phyloP scores from a whole-genome alignment of 345 rosid genomes.

The Aquilaria yunnanensis region DNA sequence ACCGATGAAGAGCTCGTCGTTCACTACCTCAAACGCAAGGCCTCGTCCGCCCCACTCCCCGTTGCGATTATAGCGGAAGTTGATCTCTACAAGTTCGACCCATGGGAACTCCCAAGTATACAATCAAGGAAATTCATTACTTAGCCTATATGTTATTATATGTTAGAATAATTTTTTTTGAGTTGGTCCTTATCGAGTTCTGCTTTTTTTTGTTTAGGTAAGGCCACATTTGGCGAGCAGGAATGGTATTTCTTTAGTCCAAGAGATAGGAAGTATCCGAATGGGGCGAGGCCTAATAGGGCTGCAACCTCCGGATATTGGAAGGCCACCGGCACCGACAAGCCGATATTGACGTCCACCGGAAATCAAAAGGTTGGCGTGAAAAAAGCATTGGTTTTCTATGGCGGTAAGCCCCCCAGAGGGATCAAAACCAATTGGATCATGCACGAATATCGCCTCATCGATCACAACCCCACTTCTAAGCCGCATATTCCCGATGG shows the following conservation, averaged over 20 bases:
- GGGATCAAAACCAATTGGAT: slow-evolving; percentile 69
- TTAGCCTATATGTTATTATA: neutral
- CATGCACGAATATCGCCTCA: slow-evolving; percentile 70
- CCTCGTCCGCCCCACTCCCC: slow-evolving; percentile 53
- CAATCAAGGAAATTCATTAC: neutral
- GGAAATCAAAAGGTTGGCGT: slow-evolving; percentile 60
- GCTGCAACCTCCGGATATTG: slow-evolving; percentile 76
- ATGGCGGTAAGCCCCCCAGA: slow-evolving; percentile 68
- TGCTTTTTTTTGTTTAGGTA: slow-evolving; percentile 28
- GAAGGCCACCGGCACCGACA: slow-evolving; percentile 75
- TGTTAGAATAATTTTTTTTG: neutral
- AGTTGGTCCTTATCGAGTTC: neutral
- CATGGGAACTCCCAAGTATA: slow-evolving; percentile 70
- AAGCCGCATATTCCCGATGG: slow-evolving; percentile 30
- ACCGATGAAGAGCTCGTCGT: slow-evolving; percentile 69
- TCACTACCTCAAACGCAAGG: slow-evolving; percentile 64
- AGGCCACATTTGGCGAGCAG: slow-evolving; percentile 69
- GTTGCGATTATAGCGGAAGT: slow-evolving; percentile 67
- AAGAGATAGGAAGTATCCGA: slow-evolving; percentile 63
- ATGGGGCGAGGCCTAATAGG: slow-evolving; percentile 64
- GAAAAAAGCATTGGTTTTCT: slow-evolving; percentile 64
- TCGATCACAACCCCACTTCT: slow-evolving; percentile 20
- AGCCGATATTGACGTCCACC: slow-evolving; percentile 50
- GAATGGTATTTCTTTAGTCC: slow-evolving; percentile 79
- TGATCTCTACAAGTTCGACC: slow-evolving; percentile 72